Conservation (phyloP, 202 grass and related monocot species). For the Miscanthus sacchariflorus region DNA sequence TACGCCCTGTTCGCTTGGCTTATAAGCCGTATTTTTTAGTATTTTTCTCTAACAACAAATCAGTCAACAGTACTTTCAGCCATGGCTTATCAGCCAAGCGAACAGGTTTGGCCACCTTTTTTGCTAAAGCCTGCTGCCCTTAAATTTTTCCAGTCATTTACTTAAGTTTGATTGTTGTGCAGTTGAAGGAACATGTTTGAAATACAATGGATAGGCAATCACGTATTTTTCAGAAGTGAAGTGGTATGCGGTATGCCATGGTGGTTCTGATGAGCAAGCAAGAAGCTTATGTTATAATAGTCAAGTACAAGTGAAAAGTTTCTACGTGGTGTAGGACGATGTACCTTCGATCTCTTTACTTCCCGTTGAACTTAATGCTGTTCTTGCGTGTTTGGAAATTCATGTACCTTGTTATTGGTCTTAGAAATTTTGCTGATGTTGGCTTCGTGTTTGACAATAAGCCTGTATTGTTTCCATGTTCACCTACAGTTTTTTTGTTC, state of each 20-base stretch:
- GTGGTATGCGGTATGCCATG: neutral
- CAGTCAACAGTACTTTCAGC: too few species aligned
- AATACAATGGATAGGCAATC: neutral
- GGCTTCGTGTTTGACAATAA: neutral
- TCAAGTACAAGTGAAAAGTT: constrained; percentile 13
- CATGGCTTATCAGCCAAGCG: too few species aligned
- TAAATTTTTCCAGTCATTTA: neutral
- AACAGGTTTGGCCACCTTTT: neutral
- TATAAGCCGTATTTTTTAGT: too few species aligned
- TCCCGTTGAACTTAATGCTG: neutral
- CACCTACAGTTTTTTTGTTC: neutral
- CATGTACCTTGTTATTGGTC: neutral
- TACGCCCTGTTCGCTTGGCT: too few species aligned
- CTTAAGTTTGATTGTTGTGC: constrained; percentile 2
- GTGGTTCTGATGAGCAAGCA: constrained; percentile 14
- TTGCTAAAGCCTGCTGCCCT: neutral
- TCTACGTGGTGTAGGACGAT: neutral
- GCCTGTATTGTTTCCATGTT: neutral
- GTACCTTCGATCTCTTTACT: neutral
- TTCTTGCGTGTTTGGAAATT: neutral
- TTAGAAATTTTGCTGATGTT: neutral
- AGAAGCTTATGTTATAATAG: neutral
- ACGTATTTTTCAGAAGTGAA: neutral
- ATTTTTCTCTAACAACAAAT: too few species aligned
- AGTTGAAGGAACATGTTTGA: neutral